Percentiles rank a stretch among this genome's conserved stretches.
phyloP scores from a whole-genome alignment of 139 green algal species.

The Chlamydomonas asymmetrica region DNA sequence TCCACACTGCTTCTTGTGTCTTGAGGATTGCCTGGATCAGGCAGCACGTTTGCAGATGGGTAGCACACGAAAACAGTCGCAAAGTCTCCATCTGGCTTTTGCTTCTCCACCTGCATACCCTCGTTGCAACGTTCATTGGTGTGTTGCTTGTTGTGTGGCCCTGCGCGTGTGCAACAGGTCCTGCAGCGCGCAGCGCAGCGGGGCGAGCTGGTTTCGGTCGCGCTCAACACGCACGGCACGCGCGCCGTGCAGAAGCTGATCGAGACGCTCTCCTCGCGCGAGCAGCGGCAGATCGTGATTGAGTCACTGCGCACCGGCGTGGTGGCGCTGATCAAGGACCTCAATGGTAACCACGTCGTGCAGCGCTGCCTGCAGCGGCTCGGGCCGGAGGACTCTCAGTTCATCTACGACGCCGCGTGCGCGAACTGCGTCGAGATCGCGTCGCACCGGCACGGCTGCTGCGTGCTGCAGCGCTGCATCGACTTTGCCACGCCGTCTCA shows the following conservation, averaged over 20 bases:
- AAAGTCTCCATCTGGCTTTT: too few relatives aligned
- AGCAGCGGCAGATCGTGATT: slow-evolving; percentile 83
- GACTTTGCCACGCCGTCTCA: slow-evolving; percentile 89
- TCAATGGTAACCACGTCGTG: slow-evolving; percentile 99
- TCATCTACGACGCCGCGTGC: slow-evolving; percentile 91
- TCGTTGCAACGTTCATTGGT: too few relatives aligned
- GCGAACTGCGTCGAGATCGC: slow-evolving; percentile 90
- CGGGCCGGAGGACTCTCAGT: slow-evolving; percentile 78
- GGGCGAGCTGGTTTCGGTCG: slow-evolving; percentile 83
- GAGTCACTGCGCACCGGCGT: slow-evolving; percentile 81
- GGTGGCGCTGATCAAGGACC: slow-evolving; percentile 94
- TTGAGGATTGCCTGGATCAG: too few relatives aligned
- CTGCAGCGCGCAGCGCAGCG: slow-evolving; percentile 74
- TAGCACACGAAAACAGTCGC: too few relatives aligned
- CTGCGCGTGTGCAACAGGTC: too few relatives aligned
- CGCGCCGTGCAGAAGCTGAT: slow-evolving; percentile 97
- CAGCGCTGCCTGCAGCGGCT: slow-evolving; percentile 93
- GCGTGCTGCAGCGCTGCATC: slow-evolving; percentile 98
- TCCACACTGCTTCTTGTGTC: too few relatives aligned
- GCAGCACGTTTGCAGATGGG: too few relatives aligned
- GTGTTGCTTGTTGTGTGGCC: too few relatives aligned
- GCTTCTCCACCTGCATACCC: too few relatives aligned
- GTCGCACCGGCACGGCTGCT: slow-evolving; percentile 98
- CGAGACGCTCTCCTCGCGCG: slow-evolving; percentile 77
- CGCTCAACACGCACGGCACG: slow-evolving; percentile 96